Percentiles rank a stretch among this genome's conserved stretches.
Conservation (phyloP, 129 eudicot genomes). For the Escallonia herrerae region DNA sequence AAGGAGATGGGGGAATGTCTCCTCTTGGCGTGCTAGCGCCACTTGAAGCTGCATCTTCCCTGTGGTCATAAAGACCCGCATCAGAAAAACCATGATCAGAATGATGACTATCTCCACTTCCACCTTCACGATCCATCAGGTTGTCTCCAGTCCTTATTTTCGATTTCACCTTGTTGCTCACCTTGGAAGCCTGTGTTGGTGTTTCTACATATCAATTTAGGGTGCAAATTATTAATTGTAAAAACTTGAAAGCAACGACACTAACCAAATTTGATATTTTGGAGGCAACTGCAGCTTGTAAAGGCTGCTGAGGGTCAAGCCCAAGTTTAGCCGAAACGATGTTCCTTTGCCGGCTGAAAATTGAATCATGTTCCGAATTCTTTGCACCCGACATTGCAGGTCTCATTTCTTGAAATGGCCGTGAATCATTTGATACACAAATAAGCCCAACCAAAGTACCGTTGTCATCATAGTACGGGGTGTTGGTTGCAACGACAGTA, state of each 20-base stretch:
- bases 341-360: slow-evolving; percentile 43
- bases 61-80: slow-evolving; percentile 40
- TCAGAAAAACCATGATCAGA: slow-evolving; percentile 43
- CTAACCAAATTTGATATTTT: slow-evolving; percentile 79
- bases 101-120: slow-evolving; percentile 61
- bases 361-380: slow-evolving; percentile 16
- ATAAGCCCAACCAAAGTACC: slow-evolving; percentile 67
- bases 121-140: slow-evolving; percentile 34
- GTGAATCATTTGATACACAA: slow-evolving; percentile 69
- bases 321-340: slow-evolving; percentile 72
- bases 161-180: slow-evolving; percentile 78
- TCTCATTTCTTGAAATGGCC: slow-evolving; percentile 49
- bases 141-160: slow-evolving; percentile 46
- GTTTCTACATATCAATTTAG: slow-evolving; percentile 27
- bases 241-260: not conserved
- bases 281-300: slow-evolving; percentile 78
- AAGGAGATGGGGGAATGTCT: slow-evolving; percentile 41
- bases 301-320: slow-evolving; percentile 87
- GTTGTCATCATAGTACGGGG: slow-evolving; percentile 81
- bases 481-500: slow-evolving; percentile 37
- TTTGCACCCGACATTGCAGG: slow-evolving; percentile 9
- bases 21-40: slow-evolving; percentile 91
- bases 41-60: slow-evolving; percentile 82
- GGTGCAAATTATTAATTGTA: not conserved
- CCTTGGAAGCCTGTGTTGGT: slow-evolving; percentile 57